phyloP scores from a whole-genome alignment of 2,329 filamentous ascomycete species.

The Madurella mycetomatis region DNA sequence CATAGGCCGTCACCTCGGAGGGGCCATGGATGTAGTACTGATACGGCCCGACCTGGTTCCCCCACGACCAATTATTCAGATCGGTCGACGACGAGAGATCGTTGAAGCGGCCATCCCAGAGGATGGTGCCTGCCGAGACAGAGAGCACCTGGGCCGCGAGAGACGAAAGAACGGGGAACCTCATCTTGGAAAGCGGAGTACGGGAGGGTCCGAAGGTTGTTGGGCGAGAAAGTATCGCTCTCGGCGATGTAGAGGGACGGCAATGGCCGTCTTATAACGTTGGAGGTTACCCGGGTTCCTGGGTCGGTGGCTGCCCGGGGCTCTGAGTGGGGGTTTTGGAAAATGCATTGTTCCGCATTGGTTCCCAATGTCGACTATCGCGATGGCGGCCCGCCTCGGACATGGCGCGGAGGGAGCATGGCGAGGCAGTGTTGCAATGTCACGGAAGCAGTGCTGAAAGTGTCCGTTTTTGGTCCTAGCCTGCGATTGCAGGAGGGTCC shows the following conservation, averaged over 20 bases:
- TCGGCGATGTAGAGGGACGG: neutral
- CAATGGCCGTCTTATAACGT: neutral
- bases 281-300: neutral
- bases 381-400: conserved; percentile 19
- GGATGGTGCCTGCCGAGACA: conserved; percentile 26
- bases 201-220: neutral
- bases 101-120: conserved; percentile 65
- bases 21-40: conserved; percentile 74
- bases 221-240: neutral
- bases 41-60: conserved; percentile 63
- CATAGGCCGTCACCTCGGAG: conserved; percentile 52
- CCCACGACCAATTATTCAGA: conserved; percentile 61
- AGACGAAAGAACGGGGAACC: conserved; percentile 20
- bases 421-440: conserved; percentile 20
- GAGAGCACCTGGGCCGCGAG: conserved; percentile 21
- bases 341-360: neutral
- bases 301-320: neutral
- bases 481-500: conserved; percentile 1
- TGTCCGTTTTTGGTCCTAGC: conserved; percentile 21
- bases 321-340: neutral
- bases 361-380: conserved; percentile 2
- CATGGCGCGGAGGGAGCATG: conserved; percentile 5
- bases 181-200: conserved; percentile 16
- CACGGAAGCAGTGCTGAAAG: conserved; percentile 17
- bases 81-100: conserved; percentile 51